Conservation (phyloP, 83 land plant genomes). For the Larix sibirica region DNA sequence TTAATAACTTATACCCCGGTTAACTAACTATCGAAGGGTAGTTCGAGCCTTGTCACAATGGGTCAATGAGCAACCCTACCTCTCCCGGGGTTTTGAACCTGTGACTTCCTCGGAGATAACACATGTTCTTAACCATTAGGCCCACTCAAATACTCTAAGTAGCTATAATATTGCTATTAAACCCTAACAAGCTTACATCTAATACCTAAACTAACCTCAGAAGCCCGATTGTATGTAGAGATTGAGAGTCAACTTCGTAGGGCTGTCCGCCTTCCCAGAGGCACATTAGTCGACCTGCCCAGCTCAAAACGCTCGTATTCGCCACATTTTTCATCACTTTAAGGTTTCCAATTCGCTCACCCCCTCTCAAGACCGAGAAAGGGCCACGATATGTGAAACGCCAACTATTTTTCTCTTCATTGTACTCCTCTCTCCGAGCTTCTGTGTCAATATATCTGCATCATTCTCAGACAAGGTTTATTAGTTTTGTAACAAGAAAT, state of each 20-base stretch:
- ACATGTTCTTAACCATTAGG: no score
- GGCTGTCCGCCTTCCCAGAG: conserved; percentile 88
- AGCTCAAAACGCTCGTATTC: conserved; percentile 69
- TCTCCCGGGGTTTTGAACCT: no score
- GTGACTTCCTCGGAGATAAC: no score
- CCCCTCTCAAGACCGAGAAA: conserved; percentile 69
- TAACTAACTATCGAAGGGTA: no score
- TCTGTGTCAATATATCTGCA: conserved; percentile 59
- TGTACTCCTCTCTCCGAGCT: conserved; percentile 54
- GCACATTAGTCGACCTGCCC: conserved; percentile 74
- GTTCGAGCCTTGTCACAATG: no score
- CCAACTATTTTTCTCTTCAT: conserved; percentile 49
- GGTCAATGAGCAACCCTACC: no score
- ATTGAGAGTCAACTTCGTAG: conserved; percentile 53
- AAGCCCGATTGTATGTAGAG: conserved; percentile 62
- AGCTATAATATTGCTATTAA: no score
- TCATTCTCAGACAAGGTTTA: background rate
- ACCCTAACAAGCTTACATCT: no score
- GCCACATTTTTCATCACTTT: conserved; percentile 93
- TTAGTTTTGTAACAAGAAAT: no score
- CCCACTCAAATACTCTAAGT: no score
- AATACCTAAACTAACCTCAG: conserved; percentile 22
- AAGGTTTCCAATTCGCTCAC: conserved; percentile 56
- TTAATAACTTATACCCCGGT: no score
- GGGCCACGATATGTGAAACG: conserved; percentile 80